Evolutionary conservation across 495 filamentous ascomycete genomes (phyloP), one percentile per base, ranked within the genome.

Genomic region (Letharia lupina): DNA sequence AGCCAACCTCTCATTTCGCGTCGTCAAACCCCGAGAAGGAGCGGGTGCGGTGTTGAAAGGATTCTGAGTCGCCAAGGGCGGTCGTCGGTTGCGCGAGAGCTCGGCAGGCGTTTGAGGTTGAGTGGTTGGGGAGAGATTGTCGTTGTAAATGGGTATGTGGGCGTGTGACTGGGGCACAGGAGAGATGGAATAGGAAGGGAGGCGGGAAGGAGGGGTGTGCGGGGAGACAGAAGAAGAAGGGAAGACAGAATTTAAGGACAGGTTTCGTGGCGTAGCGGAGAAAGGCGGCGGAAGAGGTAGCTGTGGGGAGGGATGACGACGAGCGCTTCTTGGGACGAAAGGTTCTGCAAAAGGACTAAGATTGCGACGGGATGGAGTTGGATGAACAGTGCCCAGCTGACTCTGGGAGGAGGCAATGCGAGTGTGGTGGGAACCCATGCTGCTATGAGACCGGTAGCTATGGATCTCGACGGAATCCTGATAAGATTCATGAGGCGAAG

Each of bases 51-150:
- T 72, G 59, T 61, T 48, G 40, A 64, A 68, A 8, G 56, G 68
- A 31, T 69, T 67, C 15, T 61, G 58, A 23, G 28, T 54, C 4
- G 45, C 63, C 58, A 58, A 59, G 10, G 37, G n/a, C 5, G 60
- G 67, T 13, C 62, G 20, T 33, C 60, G 64, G 23, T 66, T 31
- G 39, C 62, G 47, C 4, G 81, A 80, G 15, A 86, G 73, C 61
- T 83, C 77, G 42, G 75, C 75, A 11, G 84, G 83, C 12, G 84
- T 86, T 65, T 82, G 81, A 23, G 84, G 84, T 68, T 86, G 84
- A 4, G 74, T 75, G 4, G 73, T 74, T 35, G 81, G 75, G 12
- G 82, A 76, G 57, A 82, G 65, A 44, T 69, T 70, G 66, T 86
- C 84, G 68, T 83, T 76, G 69, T 85, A 86, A 39, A 84, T 71